Evolutionary conservation across 805 yeast genomes (phyloP).

Genomic region (Candida montana): DNA sequence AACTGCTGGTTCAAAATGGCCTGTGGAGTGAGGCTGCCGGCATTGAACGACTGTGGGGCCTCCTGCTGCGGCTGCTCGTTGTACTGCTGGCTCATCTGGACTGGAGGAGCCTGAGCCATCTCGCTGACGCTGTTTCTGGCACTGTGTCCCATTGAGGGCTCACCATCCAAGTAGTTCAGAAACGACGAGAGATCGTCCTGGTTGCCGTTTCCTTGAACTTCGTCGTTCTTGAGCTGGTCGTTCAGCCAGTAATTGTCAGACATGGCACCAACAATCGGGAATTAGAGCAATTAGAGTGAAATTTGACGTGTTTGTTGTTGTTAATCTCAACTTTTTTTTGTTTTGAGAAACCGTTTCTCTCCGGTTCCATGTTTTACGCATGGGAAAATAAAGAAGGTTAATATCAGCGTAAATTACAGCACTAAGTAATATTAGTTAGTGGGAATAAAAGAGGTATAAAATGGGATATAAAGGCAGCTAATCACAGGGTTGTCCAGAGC

Average conservation of each 20-base stretch:
- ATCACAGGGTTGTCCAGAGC: not conserved
- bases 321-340: not conserved
- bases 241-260: slow-evolving; percentile 25
- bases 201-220: slow-evolving; percentile 13
- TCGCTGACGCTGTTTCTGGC: slow-evolving; percentile 2
- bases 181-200: slow-evolving; percentile 41
- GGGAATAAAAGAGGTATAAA: too few relatives aligned
- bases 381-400: too few relatives aligned
- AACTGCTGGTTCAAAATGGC: slow-evolving; percentile 16
- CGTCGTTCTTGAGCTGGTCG: slow-evolving; percentile 24
- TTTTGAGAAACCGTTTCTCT: not conserved
- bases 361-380: not conserved
- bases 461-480: not conserved
- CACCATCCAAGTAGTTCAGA: slow-evolving; percentile 41
- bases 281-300: not conserved
- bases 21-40: slow-evolving; percentile 16
- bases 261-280: too few relatives aligned
- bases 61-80: slow-evolving; percentile 7
- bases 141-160: slow-evolving; percentile 2
- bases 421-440: not conserved
- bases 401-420: slow-evolving; percentile 1
- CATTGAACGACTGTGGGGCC: slow-evolving; percentile 4
- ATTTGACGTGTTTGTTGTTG: not conserved
- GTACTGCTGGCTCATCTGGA: slow-evolving; percentile 3
- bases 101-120: not conserved